Percentiles rank a stretch among this genome's conserved stretches.
phyloP scores from a whole-genome alignment of 164 flowering plant species.

The Aristolochia californica region DNA sequence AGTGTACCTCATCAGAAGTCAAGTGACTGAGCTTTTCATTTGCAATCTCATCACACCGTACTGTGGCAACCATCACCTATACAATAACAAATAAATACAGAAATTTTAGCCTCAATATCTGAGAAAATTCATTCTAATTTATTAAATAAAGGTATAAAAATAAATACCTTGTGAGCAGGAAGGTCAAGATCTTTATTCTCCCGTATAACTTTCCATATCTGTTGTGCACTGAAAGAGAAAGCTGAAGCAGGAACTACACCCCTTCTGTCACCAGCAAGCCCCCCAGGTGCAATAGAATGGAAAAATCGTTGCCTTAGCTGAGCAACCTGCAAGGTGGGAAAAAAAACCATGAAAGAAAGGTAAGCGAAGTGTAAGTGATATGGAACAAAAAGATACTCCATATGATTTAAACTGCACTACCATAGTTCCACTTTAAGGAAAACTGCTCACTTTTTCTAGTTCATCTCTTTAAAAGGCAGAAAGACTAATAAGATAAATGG shows the following conservation, averaged over 20 bases:
- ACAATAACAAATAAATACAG: not conserved
- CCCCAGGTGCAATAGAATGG: conserved; percentile 54
- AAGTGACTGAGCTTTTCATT: conserved; percentile 37
- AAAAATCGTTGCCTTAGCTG: conserved; percentile 33
- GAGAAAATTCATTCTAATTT: not conserved
- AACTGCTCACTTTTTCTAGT: no score
- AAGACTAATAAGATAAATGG: no score
- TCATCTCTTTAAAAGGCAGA: no score
- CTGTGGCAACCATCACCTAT: conserved; percentile 78
- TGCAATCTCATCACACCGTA: conserved; percentile 73
- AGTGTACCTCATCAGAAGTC: conserved; percentile 37
- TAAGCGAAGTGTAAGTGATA: no score
- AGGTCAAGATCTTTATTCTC: conserved; percentile 65
- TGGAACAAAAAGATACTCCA: no score
- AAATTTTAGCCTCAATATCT: not conserved
- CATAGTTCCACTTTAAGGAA: no score
- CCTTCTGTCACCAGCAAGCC: conserved; percentile 54
- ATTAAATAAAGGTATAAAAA: not conserved
- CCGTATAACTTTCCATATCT: conserved; percentile 49
- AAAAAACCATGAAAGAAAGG: not conserved
- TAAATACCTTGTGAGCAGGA: conserved; percentile 50
- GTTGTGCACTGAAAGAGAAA: conserved; percentile 52
- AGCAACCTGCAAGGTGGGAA: conserved; percentile 30
- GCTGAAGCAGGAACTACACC: conserved; percentile 57
- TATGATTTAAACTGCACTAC: no score